Conservation (phyloP, 352 stramenopile species). For the Pythium angustatum region DNA sequence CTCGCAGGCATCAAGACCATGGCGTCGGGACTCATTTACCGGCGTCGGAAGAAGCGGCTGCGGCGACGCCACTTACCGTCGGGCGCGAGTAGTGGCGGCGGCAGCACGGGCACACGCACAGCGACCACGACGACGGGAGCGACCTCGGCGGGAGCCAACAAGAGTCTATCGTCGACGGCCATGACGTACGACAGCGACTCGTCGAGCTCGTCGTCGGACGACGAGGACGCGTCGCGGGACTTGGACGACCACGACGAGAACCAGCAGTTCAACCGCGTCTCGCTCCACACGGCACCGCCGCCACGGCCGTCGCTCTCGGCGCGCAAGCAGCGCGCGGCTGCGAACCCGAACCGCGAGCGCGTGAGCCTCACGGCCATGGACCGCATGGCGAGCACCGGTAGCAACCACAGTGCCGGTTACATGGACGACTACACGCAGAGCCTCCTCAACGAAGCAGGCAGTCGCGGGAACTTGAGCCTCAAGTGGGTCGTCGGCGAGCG, state of each 20-base stretch:
- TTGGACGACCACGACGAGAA: constrained; percentile 12
- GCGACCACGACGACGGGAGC: too few relatives aligned
- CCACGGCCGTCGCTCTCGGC: constrained; percentile 10
- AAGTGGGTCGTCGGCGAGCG: constrained; percentile 74
- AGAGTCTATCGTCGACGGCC: constrained; percentile 8
- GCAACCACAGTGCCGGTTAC: constrained; percentile 6
- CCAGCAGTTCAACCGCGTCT: constrained; percentile 13
- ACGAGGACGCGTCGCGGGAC: neutral
- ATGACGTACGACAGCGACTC: constrained; percentile 21
- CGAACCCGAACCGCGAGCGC: constrained; percentile 11
- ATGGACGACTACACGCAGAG: constrained; percentile 42
- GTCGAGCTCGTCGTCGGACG: constrained; percentile 17
- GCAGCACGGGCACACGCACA: too few relatives aligned
- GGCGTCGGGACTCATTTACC: constrained; percentile 55
- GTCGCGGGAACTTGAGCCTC: constrained; percentile 68
- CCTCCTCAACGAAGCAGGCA: constrained; percentile 38
- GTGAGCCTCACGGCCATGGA: constrained; percentile 13
- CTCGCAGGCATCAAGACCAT: constrained; percentile 66
- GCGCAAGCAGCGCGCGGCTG: constrained; percentile 3
- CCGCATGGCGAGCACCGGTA: constrained; percentile 36
- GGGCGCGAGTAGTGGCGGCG: constrained; percentile 15
- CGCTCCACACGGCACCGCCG: constrained; percentile 16
- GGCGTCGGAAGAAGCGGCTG: constrained; percentile 44
- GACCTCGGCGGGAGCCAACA: constrained; percentile 1
- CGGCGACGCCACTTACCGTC: constrained; percentile 16